phyloP scores from a whole-genome alignment of 129 eudicot genomes.

The Glebionis coronaria region DNA sequence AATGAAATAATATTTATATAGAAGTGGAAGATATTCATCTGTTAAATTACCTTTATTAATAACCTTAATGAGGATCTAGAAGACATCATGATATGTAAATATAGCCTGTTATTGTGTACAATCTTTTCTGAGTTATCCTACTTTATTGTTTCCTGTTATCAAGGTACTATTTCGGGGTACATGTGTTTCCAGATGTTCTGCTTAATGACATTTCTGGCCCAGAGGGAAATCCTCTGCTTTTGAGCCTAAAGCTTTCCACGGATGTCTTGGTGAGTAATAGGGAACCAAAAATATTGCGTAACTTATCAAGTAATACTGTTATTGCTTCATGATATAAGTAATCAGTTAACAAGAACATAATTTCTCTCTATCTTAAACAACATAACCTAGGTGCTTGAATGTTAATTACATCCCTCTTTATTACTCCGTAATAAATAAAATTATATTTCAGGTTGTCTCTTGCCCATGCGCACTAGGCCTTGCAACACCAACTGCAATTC shows the following conservation, averaged over 20 bases:
- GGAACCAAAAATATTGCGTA: slow-evolving; percentile 6
- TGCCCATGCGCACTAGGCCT: slow-evolving; percentile 99
- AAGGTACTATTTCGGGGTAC: slow-evolving; percentile 79
- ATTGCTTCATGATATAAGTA: too few relatives aligned
- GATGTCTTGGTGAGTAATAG: slow-evolving; percentile 76
- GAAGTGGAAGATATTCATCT: slow-evolving; percentile 13
- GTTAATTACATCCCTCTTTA: neutral
- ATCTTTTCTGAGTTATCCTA: slow-evolving; percentile 18
- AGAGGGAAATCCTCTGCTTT: slow-evolving; percentile 72
- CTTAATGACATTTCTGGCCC: slow-evolving; percentile 97
- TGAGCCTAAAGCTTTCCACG: slow-evolving; percentile 89
- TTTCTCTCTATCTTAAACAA: neutral
- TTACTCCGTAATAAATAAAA: neutral
- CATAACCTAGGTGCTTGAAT: neutral
- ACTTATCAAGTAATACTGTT: too few relatives aligned
- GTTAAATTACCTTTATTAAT: neutral
- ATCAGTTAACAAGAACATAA: neutral
- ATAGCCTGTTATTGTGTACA: slow-evolving; percentile 5
- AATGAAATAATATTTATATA: neutral
- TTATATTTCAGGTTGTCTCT: slow-evolving; percentile 74
- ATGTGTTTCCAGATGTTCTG: slow-evolving; percentile 82
- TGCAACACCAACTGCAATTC: slow-evolving; percentile 97
- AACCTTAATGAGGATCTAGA: neutral
- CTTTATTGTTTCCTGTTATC: slow-evolving; percentile 17
- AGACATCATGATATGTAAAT: neutral